Conservation (phyloP, 2,329 filamentous ascomycete species). For the Penicillium digitatum region DNA sequence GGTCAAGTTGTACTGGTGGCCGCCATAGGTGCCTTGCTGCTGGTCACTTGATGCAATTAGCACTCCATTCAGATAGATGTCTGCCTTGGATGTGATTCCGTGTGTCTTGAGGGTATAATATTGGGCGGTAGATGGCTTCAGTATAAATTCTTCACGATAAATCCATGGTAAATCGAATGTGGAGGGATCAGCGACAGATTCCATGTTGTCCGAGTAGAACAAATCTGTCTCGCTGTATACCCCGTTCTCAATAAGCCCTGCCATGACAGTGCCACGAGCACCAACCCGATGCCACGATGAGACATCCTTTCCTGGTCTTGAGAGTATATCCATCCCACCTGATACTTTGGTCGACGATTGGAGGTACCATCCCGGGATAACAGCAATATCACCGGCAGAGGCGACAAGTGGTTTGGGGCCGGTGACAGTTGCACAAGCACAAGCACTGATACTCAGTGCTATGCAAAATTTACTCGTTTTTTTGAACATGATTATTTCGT, state of each 20-base stretch:
- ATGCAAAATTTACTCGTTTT: not conserved
- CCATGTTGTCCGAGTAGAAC: constrained; percentile 54
- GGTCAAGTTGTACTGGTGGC: constrained; percentile 55
- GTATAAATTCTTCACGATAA: constrained; percentile 53
- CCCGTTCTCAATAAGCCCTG: constrained; percentile 52
- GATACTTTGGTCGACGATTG: constrained; percentile 44
- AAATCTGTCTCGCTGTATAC: constrained; percentile 52
- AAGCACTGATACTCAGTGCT: not conserved
- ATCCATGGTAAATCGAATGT: constrained; percentile 55
- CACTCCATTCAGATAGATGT: constrained; percentile 58
- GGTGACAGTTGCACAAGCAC: not conserved
- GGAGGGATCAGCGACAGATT: constrained; percentile 42
- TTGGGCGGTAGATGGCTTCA: constrained; percentile 34
- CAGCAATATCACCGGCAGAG: constrained; percentile 22
- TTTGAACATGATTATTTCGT: not conserved
- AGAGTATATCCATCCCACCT: constrained; percentile 40
- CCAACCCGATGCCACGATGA: constrained; percentile 52
- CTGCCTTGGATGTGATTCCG: constrained; percentile 58
- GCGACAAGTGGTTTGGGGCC: constrained; percentile 16
- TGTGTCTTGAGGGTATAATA: constrained; percentile 56
- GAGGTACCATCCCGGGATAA: constrained; percentile 48
- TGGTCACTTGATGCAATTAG: constrained; percentile 47
- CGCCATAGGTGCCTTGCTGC: constrained; percentile 57
- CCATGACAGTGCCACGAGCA: constrained; percentile 55
- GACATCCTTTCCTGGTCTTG: constrained; percentile 45